Evolutionary conservation across 768 basidiomycete genomes (phyloP), one percentile per base, ranked within the genome.

Genomic region (Boletus reticulatus): DNA sequence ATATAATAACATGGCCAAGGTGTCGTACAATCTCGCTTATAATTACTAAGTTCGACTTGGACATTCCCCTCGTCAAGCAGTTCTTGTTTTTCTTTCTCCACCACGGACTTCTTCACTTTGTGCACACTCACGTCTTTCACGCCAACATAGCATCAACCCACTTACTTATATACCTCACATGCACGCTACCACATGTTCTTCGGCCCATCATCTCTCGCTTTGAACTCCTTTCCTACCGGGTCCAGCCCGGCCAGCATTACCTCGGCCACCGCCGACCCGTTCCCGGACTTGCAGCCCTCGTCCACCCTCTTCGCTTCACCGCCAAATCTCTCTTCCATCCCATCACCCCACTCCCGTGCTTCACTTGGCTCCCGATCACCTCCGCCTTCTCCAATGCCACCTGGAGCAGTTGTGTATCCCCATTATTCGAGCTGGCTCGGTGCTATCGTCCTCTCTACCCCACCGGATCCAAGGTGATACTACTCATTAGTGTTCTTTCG

Each of bases 171-270:
- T 53, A 59, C 55, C 55, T 54, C 59, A 67, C 67, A 69, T 69
- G 65, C 68, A 63, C 48, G 19, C 52, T 24, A 56, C 67, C 67
- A 57, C 67, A 67, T 69, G 67, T 61, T 55, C 68, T 58, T 63
- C 60, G 48, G 36, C 42, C 47, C 61, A 44, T 56, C 67, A 57
- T 60, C 58, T 55, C 44, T 48, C 46, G 11, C 58, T 53, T 48
- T 65, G 58, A 69, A 34, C 55, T 19, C 59, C 56, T 60, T 50
- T 43, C 27, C 59, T 56, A 39, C 54, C 54, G 42, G 47, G 49
- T 29, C 50, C 47, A 36, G 20, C 55, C 53, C 46, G 46, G 56
- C 36, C 55, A 59, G 22, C 45, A 12, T 31, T 20, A 27, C 13
- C 37, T 57, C 55, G 44, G 49, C 48, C 52, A 60, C 39, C 44